Evolutionary conservation across 2,329 filamentous ascomycete genomes (phyloP).

Genomic region (Parascedosporium putredinis): DNA sequence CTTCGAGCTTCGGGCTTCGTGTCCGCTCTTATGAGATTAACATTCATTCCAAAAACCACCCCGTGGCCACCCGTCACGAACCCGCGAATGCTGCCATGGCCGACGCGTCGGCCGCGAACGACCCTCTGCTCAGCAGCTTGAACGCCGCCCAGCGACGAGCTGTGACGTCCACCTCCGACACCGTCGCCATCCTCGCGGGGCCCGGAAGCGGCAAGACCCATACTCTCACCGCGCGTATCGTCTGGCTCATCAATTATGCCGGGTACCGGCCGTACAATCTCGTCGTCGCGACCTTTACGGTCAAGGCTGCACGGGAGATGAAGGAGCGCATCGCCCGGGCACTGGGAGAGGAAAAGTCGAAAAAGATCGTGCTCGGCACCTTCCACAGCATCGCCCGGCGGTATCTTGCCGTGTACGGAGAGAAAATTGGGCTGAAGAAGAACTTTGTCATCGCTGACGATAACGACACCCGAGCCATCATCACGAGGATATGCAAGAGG

Average conservation of each 20-base stretch:
- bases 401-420: constrained; percentile 75
- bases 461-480: constrained; percentile 65
- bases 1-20: too few relatives aligned
- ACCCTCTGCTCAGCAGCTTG: constrained; percentile 34
- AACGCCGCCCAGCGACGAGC: constrained; percentile 46
- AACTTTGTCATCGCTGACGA: constrained; percentile 89
- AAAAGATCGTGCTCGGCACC: constrained; percentile 74
- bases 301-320: constrained; percentile 92
- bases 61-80: background rate
- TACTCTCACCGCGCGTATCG: constrained; percentile 84
- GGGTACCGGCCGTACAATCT: constrained; percentile 74
- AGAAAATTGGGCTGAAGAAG: constrained; percentile 68
- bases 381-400: constrained; percentile 88
- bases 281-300: constrained; percentile 92
- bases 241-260: constrained; percentile 68
- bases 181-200: constrained; percentile 57
- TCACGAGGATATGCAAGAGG: constrained; percentile 76
- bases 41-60: background rate
- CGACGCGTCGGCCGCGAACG: constrained; percentile 7
- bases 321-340: constrained; percentile 70
- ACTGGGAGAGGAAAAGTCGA: constrained; percentile 68
- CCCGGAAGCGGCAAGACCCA: constrained; percentile 83
- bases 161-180: constrained; percentile 40
- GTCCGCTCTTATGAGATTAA: background rate
- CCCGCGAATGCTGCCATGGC: background rate